Evolutionary conservation across 2,329 filamentous ascomycete genomes (phyloP), one percentile per base, ranked within the genome.

Genomic region (Chrysoporthe cubensis): DNA sequence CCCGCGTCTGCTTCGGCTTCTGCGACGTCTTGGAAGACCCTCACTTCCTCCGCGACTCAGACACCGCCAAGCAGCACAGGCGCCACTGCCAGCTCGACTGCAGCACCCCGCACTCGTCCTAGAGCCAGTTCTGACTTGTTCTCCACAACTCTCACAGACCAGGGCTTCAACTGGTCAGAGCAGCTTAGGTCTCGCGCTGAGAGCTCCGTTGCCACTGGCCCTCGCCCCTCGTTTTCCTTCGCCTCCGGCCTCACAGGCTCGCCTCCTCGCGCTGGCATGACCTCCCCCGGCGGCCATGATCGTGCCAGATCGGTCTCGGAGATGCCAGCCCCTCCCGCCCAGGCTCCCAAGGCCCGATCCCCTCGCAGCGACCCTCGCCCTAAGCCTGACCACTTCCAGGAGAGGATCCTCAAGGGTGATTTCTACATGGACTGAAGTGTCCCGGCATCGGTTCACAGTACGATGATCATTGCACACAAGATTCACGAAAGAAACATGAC

Each of bases 151-250:
- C 87, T 85, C 80, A 81, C 88, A 94, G 91, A 93, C 85, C 93
- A 96, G 86, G 93, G 92, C 79, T 97, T 96, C 87, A 97, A 97
- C 82, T 97, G 95, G 91, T 93, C 93, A 77, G 95, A 97, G 84
- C 94, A 97, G 83, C 89, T 97, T 85, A 93, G 94, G 80, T 91
- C 90, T 76, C 91, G 94, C 78, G 94, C 94, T 75, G 93, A 97
- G 83, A 94, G 93, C 80, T 90, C 88, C 75, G 85, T 90, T 68
- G 68, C 75, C 56, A 80, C 85, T 56, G 85, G 84, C 73, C 78
- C 83, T 62, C 84, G 87, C 67, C 81, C 88, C 58, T 85, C 85
- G 58, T 89, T 90, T 76, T 84, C 85, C 59, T 86, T 89, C 73
- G 84, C 84, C 66, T 82, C 83, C 21, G 75, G 76, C 69, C 72